These are phyloP conservation scores for Astrothelium subdiscretum DNA, from an alignment of 495 filamentous ascomycete species.

Conservation along the genomic window DNA sequence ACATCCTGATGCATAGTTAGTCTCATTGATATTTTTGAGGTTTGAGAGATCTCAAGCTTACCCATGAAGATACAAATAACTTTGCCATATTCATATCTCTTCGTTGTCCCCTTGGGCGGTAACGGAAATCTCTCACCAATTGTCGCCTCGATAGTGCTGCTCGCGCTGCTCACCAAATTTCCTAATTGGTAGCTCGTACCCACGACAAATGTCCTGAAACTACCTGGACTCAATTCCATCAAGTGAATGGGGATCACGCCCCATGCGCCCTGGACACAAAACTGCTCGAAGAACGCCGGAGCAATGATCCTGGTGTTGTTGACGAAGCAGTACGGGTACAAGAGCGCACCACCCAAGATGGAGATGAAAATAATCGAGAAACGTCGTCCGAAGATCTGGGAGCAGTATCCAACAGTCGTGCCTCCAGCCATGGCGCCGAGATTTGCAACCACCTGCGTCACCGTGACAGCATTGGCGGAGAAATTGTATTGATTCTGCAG, in stretches of 20 bases:
- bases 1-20: constrained; percentile 37
- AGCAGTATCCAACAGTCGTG: constrained; percentile 63
- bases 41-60: not conserved
- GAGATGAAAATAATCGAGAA: constrained; percentile 69
- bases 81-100: constrained; percentile 71
- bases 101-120: constrained; percentile 33
- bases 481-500: constrained; percentile 67
- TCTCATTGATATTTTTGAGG: too few species aligned
- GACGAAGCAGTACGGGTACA: constrained; percentile 77
- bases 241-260: constrained; percentile 76
- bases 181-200: constrained; percentile 79
- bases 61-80: constrained; percentile 71
- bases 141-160: constrained; percentile 71
- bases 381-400: constrained; percentile 71
- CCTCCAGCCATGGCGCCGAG: constrained; percentile 70
- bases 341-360: constrained; percentile 62
- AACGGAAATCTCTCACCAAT: constrained; percentile 75
- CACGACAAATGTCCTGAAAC: constrained; percentile 74
- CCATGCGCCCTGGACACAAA: constrained; percentile 82
- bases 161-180: constrained; percentile 70
- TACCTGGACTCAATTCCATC: constrained; percentile 74
- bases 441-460: constrained; percentile 78
- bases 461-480: constrained; percentile 56
- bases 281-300: constrained; percentile 84
- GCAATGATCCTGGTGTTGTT: constrained; percentile 52